Evolutionary conservation across 2,329 filamentous ascomycete genomes (phyloP).

Genomic region (Diplodia mutila): DNA sequence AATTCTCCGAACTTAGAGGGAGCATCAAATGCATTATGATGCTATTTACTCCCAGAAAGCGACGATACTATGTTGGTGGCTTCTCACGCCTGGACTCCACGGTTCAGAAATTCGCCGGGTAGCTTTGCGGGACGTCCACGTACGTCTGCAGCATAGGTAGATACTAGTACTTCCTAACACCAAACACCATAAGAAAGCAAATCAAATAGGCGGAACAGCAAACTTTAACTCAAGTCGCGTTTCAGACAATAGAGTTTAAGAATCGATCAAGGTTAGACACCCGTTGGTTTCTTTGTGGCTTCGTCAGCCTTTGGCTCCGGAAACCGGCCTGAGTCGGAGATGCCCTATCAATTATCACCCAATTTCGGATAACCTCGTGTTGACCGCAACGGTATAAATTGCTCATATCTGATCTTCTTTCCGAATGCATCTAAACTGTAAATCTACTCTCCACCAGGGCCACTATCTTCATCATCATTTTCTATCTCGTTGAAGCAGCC

Average conservation of each 20-base stretch:
- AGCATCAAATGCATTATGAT: no score
- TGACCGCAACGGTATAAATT: neutral
- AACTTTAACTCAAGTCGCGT: neutral
- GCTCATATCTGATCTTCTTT: neutral
- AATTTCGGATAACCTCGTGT: neutral
- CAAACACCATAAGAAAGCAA: no score
- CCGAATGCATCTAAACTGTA: neutral
- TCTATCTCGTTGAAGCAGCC: neutral
- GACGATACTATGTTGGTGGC: no score
- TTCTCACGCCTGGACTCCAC: no score
- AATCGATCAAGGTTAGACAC: neutral
- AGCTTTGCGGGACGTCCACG: no score
- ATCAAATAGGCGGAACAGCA: no score
- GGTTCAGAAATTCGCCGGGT: no score
- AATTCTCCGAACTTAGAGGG: no score
- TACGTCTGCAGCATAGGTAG: no score
- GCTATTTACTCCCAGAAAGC: no score
- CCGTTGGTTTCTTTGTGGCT: neutral
- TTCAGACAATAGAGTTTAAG: neutral
- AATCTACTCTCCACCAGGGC: neutral
- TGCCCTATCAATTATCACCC: slow-evolving; percentile 1
- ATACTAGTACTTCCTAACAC: no score
- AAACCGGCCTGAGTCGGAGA: slow-evolving; percentile 7
- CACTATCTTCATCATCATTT: neutral
- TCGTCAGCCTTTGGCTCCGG: neutral